Evolutionary conservation across 2,329 filamentous ascomycete species (phyloP), one percentile per base, ranked within the genome.

Genomic region (Diaporthe sp.): DNA sequence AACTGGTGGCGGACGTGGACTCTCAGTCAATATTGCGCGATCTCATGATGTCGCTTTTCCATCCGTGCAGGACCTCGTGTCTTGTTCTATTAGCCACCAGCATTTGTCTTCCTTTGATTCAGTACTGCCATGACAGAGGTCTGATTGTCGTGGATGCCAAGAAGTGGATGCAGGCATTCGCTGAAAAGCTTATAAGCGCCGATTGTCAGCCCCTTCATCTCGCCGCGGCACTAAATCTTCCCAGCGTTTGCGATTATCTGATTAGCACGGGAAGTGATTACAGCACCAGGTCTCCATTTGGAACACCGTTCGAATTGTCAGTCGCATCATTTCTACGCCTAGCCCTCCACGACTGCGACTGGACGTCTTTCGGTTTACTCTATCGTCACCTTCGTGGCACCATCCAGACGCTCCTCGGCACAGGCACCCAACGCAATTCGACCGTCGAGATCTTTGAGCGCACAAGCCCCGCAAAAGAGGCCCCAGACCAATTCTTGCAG

Each of bases 371-470:
- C n/a, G n/a, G n/a, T n/a, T n/a, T n/a, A n/a, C n/a, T n/a, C n/a
- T n/a, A n/a, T 25, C 4, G 2, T 49, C 3, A 3, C 25, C 7
- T 65, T 3, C 25, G 4, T 4, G 4, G 4, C 7, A 25, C 39
- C 0, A 46, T 65, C 10, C 7, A 8, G 4, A 1, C 2, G 0
- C 25, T 31, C 13, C 19, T 34, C 17, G 17, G 4, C 10, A 49
- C 42, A 15, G 6, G 19, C 7, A 2, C 1, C 1, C 61, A 34
- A 34, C 61, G 61, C 42, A 49, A 49, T 9, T 22, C 44, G 19
- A 67, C 44, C 0, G 19, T 67, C 6, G 19, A 49, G 7, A 37
- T 67, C 4, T n/a, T 67, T 22, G 31, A 31, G 28, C 3, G 2
- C 3, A 3, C 28, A 28, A 3, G 28, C 28, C 28, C 2, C 3